Conservation (phyloP, 2,329 filamentous ascomycete genomes). For the Aspergillus neotritici region DNA sequence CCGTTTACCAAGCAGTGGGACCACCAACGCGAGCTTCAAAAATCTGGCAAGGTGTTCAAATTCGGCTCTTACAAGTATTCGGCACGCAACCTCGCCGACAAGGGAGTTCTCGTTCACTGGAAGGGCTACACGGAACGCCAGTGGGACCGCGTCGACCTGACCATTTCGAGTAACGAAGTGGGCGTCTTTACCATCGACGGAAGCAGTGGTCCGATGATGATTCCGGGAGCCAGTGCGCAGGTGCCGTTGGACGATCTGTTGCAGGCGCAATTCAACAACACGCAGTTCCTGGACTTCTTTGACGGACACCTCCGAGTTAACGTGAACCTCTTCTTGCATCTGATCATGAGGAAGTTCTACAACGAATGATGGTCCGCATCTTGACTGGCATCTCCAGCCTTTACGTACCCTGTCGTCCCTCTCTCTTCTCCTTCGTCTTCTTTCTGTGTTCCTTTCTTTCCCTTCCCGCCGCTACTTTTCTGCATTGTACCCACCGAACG, state of each 20-base stretch:
- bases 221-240: slow-evolving; percentile 83
- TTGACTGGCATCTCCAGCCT: slow-evolving; percentile 10
- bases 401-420: slow-evolving; percentile 11
- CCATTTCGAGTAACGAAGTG: slow-evolving; percentile 88
- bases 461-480: slow-evolving; percentile 9
- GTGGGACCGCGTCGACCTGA: slow-evolving; percentile 89
- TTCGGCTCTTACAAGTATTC: slow-evolving; percentile 98
- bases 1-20: slow-evolving; percentile 99
- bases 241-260: slow-evolving; percentile 88
- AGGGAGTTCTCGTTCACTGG: slow-evolving; percentile 92
- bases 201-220: slow-evolving; percentile 85
- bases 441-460: slow-evolving; percentile 7
- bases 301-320: slow-evolving; percentile 83
- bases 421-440: slow-evolving; percentile 1
- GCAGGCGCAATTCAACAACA: slow-evolving; percentile 94
- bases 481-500: slow-evolving; percentile 7
- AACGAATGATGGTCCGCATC: slow-evolving; percentile 35
- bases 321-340: slow-evolving; percentile 91
- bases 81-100: slow-evolving; percentile 79
- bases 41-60: slow-evolving; percentile 86
- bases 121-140: slow-evolving; percentile 73
- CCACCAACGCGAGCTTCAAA: slow-evolving; percentile 91
- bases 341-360: slow-evolving; percentile 99
- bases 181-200: slow-evolving; percentile 92
- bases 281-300: slow-evolving; percentile 93